A percentile compares a stretch with the other conserved stretches of the same genome.
Conservation (phyloP, 2,329 filamentous ascomycete genomes). For the Xylogone sp. region DNA sequence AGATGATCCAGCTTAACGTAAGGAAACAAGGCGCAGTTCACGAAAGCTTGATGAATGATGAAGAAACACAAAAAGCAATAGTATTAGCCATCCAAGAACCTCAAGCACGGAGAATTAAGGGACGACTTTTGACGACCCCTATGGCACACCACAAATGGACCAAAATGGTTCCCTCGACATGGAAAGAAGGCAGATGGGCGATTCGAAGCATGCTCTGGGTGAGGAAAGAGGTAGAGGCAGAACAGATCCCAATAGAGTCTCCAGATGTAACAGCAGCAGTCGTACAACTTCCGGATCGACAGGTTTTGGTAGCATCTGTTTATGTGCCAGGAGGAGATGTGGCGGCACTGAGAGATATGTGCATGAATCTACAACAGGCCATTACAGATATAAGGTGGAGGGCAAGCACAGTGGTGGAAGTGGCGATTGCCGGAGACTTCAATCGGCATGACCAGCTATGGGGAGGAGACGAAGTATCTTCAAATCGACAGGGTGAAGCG, state of each 20-base stretch:
- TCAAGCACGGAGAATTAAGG: conserved; percentile 1
- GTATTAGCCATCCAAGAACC: conserved; percentile 10
- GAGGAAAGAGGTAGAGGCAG: conserved; percentile 20
- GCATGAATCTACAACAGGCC: conserved; percentile 19
- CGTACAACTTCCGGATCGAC: conserved; percentile 14
- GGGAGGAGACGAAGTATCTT: conserved; percentile 26
- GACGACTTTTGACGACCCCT: conserved; percentile 3
- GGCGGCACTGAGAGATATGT: conserved; percentile 11
- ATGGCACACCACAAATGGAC: conserved; percentile 7
- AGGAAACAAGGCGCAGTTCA: conserved; percentile 9
- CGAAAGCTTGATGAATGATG: conserved; percentile 10
- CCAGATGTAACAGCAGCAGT: conserved; percentile 21
- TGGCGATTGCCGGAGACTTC: conserved; percentile 22
- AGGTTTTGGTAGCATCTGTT: conserved; percentile 22
- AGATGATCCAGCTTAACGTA: conserved; percentile 6
- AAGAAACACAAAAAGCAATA: conserved; percentile 2
- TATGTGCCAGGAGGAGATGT: conserved; percentile 18
- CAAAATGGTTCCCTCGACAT: conserved; percentile 7
- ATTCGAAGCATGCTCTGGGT: conserved; percentile 25
- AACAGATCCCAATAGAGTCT: conserved; percentile 16
- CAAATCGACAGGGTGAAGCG: conserved; percentile 32
- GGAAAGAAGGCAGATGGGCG: conserved; percentile 17
- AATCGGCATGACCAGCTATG: conserved; percentile 25
- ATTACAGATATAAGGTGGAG: conserved; percentile 15
- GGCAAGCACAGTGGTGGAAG: conserved; percentile 15